These are phyloP conservation scores for Claviceps paspali DNA, from an alignment of 2,329 filamentous ascomycete genomes.

Conservation along the genomic window DNA sequence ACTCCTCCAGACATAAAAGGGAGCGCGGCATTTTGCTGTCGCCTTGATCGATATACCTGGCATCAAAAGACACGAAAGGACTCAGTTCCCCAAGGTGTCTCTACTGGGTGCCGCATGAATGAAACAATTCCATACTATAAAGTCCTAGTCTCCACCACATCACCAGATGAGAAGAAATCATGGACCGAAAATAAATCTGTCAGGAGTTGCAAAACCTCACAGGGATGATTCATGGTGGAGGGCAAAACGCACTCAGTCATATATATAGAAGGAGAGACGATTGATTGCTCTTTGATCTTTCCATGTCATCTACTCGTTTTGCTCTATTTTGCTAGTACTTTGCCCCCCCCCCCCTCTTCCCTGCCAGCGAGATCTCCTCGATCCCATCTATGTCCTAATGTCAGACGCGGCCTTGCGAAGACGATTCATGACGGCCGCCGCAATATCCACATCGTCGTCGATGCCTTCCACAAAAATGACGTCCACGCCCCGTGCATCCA, in stretches of 20 bases:
- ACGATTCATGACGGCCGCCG: slow-evolving; percentile 75
- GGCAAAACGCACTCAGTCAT: not conserved
- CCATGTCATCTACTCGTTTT: not conserved
- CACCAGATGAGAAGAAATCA: no score
- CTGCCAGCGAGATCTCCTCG: no score
- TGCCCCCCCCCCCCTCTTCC: no score
- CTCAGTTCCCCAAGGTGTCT: not conserved
- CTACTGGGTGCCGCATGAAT: slow-evolving; percentile 14
- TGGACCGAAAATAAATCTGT: no score
- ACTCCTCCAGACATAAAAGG: not conserved
- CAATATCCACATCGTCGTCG: slow-evolving; percentile 61
- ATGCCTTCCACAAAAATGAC: slow-evolving; percentile 87
- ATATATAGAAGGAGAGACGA: no score
- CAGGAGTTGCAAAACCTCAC: no score
- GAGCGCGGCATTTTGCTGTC: not conserved
- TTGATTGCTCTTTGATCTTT: not conserved
- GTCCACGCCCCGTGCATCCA: slow-evolving; percentile 67
- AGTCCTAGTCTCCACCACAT: not conserved
- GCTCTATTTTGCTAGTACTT: not conserved
- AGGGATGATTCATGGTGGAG: not conserved
- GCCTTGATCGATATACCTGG: not conserved
- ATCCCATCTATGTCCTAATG: slow-evolving; percentile 31
- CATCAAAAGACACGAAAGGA: not conserved
- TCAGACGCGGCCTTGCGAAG: slow-evolving; percentile 61
- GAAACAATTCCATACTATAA: slow-evolving; percentile 7